Evolutionary conservation across 75 land plant genomes (phyloP).

Genomic region (Ceratopteris richardii): DNA sequence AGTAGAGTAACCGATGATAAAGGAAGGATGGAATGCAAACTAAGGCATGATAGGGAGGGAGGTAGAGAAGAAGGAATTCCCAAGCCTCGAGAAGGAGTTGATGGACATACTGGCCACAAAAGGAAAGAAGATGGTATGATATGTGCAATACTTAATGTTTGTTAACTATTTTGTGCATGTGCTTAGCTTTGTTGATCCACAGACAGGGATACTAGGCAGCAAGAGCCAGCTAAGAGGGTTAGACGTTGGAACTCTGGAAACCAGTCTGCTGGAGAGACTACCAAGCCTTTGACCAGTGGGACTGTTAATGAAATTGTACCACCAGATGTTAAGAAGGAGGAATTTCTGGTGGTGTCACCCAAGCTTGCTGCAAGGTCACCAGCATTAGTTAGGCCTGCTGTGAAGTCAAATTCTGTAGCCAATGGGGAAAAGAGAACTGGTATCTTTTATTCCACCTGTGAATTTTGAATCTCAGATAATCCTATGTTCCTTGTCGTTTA

Average conservation of each 20-base stretch:
- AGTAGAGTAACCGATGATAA: too few species aligned
- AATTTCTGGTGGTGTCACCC: conserved; percentile 10
- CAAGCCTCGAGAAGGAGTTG: not conserved
- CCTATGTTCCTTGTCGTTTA: not conserved
- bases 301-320: conserved; percentile 11
- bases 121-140: not conserved
- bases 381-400: conserved; percentile 15
- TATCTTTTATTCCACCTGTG: not conserved
- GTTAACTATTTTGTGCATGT: not conserved
- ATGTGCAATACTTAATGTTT: not conserved
- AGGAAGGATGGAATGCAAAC: too few species aligned
- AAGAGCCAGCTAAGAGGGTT: conserved; percentile 52
- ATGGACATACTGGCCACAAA: not conserved
- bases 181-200: not conserved
- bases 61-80: too few species aligned
- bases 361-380: conserved; percentile 19
- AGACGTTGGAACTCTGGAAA: conserved; percentile 54
- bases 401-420: conserved; percentile 41
- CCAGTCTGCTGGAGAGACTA: conserved; percentile 12
- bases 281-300: conserved; percentile 27
- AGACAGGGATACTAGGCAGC: conserved; percentile 16
- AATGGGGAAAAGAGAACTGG: conserved; percentile 34
- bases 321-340: conserved; percentile 6
- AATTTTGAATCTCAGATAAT: conserved; percentile 9
- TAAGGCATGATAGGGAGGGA: too few species aligned